Evolutionary conservation across 768 basidiomycete genomes (phyloP).

Genomic region (Postia placenta): DNA sequence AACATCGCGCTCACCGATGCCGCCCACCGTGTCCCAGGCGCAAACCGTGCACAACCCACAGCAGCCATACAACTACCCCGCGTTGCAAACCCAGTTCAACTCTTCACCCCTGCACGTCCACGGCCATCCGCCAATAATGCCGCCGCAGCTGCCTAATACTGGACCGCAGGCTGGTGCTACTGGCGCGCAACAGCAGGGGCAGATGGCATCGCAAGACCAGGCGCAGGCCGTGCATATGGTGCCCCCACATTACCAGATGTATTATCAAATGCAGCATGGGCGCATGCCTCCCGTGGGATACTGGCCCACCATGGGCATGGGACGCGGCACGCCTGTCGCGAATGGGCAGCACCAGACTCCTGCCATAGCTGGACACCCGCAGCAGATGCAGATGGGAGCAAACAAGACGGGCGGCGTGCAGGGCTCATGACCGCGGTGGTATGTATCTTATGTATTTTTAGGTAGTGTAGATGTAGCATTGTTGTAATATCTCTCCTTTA

Average conservation of each 20-base stretch:
- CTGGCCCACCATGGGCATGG: conserved; percentile 12
- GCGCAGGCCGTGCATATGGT: conserved; percentile 14
- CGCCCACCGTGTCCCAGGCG: conserved; percentile 7
- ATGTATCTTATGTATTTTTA: conserved; percentile 14
- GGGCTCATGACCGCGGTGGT: conserved; percentile 16
- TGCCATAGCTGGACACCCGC: conserved; percentile 14
- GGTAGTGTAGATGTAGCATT: conserved; percentile 4
- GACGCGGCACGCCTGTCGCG: conserved; percentile 15
- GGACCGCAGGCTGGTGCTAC: conserved; percentile 9
- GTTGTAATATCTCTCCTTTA: background rate
- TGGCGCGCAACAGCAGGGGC: conserved; percentile 8
- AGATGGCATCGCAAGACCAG: conserved; percentile 6
- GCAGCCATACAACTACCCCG: conserved; percentile 4
- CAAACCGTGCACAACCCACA: conserved; percentile 9
- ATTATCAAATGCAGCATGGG: conserved; percentile 15
- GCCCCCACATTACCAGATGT: conserved; percentile 17
- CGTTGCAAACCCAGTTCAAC: conserved; percentile 4
- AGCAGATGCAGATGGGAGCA: conserved; percentile 19
- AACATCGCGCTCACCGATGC: conserved; percentile 19
- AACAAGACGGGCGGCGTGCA: conserved; percentile 21
- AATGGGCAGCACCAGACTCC: conserved; percentile 14
- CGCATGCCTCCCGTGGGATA: conserved; percentile 2
- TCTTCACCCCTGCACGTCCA: conserved; percentile 6
- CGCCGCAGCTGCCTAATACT: conserved; percentile 9
- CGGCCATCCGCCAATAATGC: conserved; percentile 13